These are phyloP conservation scores for Tetrapisispora pingtungensis DNA, from an alignment of 805 yeast species.

Conservation along the genomic window DNA sequence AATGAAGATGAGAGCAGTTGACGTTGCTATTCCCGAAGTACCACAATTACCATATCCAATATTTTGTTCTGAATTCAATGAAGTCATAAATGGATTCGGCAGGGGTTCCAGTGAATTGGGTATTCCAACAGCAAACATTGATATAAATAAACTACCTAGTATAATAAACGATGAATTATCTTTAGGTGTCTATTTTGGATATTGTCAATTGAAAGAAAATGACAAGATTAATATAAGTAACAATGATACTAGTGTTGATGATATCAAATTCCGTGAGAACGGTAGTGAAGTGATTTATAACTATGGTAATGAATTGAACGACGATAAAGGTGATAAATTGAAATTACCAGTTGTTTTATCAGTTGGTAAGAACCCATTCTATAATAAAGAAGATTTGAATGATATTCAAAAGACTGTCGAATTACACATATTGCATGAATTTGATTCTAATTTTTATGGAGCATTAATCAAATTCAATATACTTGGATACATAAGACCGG, in stretches of 20 bases:
- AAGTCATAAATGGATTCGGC: constrained; percentile 77
- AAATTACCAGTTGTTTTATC: constrained; percentile 86
- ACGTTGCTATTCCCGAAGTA: constrained; percentile 30
- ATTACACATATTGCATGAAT: constrained; percentile 73
- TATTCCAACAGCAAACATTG: constrained; percentile 89
- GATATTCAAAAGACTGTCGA: constrained; percentile 75
- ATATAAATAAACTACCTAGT: constrained; percentile 40
- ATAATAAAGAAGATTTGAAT: constrained; percentile 67
- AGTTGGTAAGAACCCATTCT: constrained; percentile 92
- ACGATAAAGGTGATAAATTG: constrained; percentile 31
- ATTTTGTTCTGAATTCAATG: constrained; percentile 31
- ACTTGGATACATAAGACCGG: constrained; percentile 87
- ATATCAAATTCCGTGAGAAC: constrained; percentile 24
- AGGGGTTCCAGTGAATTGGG: constrained; percentile 92
- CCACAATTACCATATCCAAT: constrained; percentile 43
- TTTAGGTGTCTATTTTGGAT: constrained; percentile 90
- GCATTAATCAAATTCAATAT: constrained; percentile 59
- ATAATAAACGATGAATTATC: constrained; percentile 16
- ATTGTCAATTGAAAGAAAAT: constrained; percentile 33
- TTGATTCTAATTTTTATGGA: constrained; percentile 66
- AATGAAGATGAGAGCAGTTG: constrained; percentile 6
- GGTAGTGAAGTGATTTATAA: constrained; percentile 43
- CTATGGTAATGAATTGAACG: constrained; percentile 43
- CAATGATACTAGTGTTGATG: constrained; percentile 11
- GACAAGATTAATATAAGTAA: constrained; percentile 1